Evolutionary conservation across 352 stramenopile genomes (phyloP).

Genomic region (Globisporangium radiosum): DNA sequence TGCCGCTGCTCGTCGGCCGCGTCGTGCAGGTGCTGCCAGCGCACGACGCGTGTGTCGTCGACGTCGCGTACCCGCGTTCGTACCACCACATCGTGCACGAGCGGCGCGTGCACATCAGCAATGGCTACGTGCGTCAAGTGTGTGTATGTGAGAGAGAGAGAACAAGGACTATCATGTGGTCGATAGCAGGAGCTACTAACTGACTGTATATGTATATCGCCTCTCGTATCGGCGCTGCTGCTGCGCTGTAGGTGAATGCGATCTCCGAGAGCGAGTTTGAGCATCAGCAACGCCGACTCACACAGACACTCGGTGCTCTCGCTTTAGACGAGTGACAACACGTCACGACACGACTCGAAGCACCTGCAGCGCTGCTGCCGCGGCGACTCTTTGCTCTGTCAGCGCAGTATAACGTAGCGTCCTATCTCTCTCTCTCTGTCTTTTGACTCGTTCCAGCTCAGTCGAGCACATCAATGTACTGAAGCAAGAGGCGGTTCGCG

Average conservation of each 20-base stretch:
- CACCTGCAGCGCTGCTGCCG: no score
- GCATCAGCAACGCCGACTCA: background rate
- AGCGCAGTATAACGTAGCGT: no score
- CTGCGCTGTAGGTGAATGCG: background rate
- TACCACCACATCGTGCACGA: constrained; percentile 13
- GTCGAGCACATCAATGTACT: constrained; percentile 58
- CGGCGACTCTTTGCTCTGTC: no score
- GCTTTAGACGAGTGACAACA: background rate
- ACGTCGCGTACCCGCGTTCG: constrained; percentile 27
- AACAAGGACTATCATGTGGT: background rate
- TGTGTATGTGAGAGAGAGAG: background rate
- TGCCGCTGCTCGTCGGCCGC: constrained; percentile 21
- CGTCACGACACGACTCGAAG: background rate
- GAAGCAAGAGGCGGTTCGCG: constrained; percentile 42
- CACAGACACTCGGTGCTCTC: no score
- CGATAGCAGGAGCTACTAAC: background rate
- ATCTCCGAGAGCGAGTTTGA: constrained; percentile 7
- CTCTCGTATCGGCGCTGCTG: background rate
- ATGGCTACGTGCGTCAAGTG: constrained; percentile 38
- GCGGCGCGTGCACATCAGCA: constrained; percentile 35
- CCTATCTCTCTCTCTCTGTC: background rate
- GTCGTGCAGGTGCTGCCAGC: constrained; percentile 33
- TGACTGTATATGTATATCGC: background rate
- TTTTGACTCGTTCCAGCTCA: constrained; percentile 8
- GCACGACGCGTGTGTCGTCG: constrained; percentile 43